Evolutionary conservation across 176 grass and related monocot genomes (phyloP), one percentile per base, ranked within the genome.

Genomic region (Elymus sibiricus): DNA sequence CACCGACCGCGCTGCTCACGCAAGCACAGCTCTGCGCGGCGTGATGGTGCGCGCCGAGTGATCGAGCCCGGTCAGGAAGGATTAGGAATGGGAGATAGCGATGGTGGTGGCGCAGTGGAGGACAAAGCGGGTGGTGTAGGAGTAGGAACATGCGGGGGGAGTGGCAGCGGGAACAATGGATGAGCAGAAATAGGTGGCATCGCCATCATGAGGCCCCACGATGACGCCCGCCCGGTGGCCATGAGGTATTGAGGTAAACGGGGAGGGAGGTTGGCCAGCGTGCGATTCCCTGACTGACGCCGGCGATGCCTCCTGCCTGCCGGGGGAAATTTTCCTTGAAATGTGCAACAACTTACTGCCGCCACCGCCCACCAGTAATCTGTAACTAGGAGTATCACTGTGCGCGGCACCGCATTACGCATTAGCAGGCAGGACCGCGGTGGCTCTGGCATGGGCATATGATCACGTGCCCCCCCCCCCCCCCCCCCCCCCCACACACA

Each of bases 311-410:
- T 24, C 25, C 65, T 11, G 9, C 7, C 26, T 8, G 65, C 44
- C 69, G 84, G 84, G 79, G 79, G 42, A 87, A 87, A 79, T 90
- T 87, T 37, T 86, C 89, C 87, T 87, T 44, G 84, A 67, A 79
- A 83, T 35, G n/a, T 70, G 79, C n/a, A 68, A 26, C 80, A 72
- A 63, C 49, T 11, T 29, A 75, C 71, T 44, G 68, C 1, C 17
- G 4, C 7, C 8, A 8, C 19, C n/a, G n/a, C n/a, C n/a, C 35
- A 10, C 34, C 55, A 22, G 47, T 51, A 51, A 51, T 51, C 39
- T 42, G 35, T 27, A 74, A 47, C 71, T 74, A 26, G 34, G 29
- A 68, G 53, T 61, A 56, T 37, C 22, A 70, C 80, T 55, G 44
- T 70, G 16, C 32, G 2, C 64, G 1, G 29, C 29, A 29, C n/a